These are phyloP conservation scores for Vitis hybrid DNA, from an alignment of 177 flowering plant species.

Conservation along the genomic window DNA sequence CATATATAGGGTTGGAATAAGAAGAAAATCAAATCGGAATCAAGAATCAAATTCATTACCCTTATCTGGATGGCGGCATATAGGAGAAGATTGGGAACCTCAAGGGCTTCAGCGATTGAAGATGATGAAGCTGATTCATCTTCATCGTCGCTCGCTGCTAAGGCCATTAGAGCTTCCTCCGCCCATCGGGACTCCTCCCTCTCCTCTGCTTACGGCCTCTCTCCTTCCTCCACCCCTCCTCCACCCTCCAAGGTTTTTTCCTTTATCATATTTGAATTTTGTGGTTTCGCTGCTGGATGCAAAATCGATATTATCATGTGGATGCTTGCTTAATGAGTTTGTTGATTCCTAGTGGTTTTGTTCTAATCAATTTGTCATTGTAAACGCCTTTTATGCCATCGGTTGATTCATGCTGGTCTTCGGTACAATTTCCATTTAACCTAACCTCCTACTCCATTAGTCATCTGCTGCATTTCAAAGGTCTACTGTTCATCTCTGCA, in stretches of 20 bases:
- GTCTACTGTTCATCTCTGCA: no score
- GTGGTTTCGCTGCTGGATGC: not conserved
- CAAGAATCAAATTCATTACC: no score
- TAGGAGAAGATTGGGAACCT: conserved; percentile 17
- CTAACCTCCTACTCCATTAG: no score
- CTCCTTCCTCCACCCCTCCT: conserved; percentile 18
- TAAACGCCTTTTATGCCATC: no score
- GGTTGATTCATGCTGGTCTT: no score
- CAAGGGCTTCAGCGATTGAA: not conserved
- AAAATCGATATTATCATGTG: not conserved
- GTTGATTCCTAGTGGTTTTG: not conserved
- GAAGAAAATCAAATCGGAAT: conserved; percentile 4
- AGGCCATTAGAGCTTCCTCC: conserved; percentile 53
- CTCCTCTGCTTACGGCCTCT: conserved; percentile 43
- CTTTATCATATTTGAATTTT: not conserved
- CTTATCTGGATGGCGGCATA: conserved; percentile 8
- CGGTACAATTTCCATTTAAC: no score
- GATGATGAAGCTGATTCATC: not conserved
- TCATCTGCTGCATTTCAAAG: no score
- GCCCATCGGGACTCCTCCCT: conserved; percentile 46
- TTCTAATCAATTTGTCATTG: no score
- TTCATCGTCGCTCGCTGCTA: conserved; percentile 40
- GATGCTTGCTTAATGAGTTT: not conserved
- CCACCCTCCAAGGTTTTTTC: conserved; percentile 11
- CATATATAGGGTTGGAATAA: not conserved